A percentile compares a stretch with the other conserved stretches of the same genome.
Evolutionary conservation across 352 stramenopile genomes (phyloP).

Genomic region (Phytophthora macrochlamydospora): DNA sequence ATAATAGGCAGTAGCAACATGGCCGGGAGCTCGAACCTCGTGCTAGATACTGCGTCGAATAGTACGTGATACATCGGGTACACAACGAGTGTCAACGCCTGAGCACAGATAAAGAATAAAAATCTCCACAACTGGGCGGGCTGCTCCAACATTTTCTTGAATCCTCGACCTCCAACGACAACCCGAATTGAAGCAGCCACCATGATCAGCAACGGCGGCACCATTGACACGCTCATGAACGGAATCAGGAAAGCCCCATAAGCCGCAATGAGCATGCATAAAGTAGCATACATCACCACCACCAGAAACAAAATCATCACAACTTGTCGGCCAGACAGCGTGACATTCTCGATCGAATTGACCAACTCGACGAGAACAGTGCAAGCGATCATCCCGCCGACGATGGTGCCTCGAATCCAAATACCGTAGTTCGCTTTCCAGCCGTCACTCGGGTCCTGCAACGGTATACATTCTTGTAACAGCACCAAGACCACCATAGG

Average conservation of each 20-base stretch:
- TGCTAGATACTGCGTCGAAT: conserved; percentile 9
- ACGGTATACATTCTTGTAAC: conserved; percentile 13
- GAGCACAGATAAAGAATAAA: conserved; percentile 18
- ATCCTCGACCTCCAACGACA: background rate
- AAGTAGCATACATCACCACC: conserved; percentile 6
- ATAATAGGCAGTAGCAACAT: conserved; percentile 16
- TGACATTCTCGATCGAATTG: conserved; percentile 17
- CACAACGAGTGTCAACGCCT: conserved; percentile 15
- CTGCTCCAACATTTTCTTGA: conserved; percentile 15
- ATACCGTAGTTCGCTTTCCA: conserved; percentile 21
- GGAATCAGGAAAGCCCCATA: conserved; percentile 19
- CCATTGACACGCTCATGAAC: conserved; percentile 26
- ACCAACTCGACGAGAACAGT: conserved; percentile 13
- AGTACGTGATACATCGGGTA: conserved; percentile 21
- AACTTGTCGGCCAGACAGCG: conserved; percentile 5
- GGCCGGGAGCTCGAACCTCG: conserved; percentile 8
- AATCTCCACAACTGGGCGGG: conserved; percentile 15
- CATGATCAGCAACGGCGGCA: conserved; percentile 13
- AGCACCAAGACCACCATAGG: conserved; percentile 23
- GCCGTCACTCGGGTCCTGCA: conserved; percentile 14
- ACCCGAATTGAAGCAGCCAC: conserved; percentile 15
- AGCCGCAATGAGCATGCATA: conserved; percentile 8
- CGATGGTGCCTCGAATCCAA: conserved; percentile 14
- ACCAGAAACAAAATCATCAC: conserved; percentile 14
- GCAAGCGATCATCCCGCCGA: conserved; percentile 13